Percentiles rank a stretch among this genome's conserved stretches.
These are phyloP conservation scores for Tolypocladium inflatum DNA, from an alignment of 2,329 filamentous ascomycete species.

Conservation along the genomic window DNA sequence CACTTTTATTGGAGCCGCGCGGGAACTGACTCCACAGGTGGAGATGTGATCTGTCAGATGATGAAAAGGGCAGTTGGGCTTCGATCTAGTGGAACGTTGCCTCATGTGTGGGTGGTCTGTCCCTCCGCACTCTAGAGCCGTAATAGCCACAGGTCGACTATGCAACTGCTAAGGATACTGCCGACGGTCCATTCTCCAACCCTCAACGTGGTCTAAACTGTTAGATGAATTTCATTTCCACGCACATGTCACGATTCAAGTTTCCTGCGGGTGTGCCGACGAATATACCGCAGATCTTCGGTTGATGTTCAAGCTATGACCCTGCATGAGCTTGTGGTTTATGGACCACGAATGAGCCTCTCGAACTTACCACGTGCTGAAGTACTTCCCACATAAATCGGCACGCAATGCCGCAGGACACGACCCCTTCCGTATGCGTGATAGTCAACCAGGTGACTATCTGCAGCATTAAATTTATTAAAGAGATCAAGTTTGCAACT, in stretches of 20 bases:
- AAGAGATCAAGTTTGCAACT: neutral
- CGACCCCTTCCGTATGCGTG: neutral
- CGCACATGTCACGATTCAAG: neutral
- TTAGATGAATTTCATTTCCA: neutral
- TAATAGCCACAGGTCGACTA: neutral
- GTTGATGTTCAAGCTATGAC: neutral
- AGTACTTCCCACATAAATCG: neutral
- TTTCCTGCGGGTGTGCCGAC: neutral
- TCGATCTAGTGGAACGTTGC: neutral
- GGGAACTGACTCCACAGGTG: neutral
- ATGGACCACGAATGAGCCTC: neutral
- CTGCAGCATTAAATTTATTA: neutral
- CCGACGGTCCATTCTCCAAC: neutral
- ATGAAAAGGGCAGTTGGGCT: neutral
- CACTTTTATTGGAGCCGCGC: neutral
- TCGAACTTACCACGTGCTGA: neutral
- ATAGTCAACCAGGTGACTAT: neutral
- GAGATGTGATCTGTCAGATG: neutral
- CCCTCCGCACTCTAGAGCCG: neutral
- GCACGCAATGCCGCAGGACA: neutral
- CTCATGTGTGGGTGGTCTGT: neutral
- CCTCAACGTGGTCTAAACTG: neutral
- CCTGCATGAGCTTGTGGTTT: neutral
- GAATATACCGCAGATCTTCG: neutral
- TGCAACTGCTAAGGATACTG: neutral